These are phyloP conservation scores for Fagopyrum homotropicum DNA, from an alignment of 148 eudicot species.

Conservation along the genomic window DNA sequence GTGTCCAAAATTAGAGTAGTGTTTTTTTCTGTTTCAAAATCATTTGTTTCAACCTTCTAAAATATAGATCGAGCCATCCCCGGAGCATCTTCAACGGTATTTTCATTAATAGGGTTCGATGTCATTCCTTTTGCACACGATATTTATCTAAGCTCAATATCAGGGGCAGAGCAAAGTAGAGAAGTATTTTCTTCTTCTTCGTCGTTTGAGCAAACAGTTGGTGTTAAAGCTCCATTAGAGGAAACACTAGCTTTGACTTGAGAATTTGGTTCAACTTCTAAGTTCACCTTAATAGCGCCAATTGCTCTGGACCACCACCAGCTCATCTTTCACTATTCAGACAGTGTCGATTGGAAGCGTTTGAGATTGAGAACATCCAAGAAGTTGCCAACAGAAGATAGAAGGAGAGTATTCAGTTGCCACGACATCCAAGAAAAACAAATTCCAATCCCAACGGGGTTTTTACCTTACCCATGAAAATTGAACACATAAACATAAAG, in stretches of 20 bases:
- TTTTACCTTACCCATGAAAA: too few species aligned
- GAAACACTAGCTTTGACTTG: background rate
- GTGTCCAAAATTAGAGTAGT: background rate
- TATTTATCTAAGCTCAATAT: background rate
- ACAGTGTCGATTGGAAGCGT: too few species aligned
- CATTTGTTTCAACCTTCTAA: constrained; percentile 2
- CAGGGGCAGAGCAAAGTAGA: background rate
- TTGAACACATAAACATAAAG: too few species aligned
- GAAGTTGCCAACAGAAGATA: too few species aligned
- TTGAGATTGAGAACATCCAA: too few species aligned
- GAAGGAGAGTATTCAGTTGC: too few species aligned
- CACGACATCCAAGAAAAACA: too few species aligned
- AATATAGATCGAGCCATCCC: background rate
- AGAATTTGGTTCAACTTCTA: background rate
- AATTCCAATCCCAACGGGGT: too few species aligned
- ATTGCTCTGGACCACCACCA: too few species aligned
- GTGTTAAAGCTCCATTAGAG: background rate
- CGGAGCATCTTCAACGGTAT: constrained; percentile 9
- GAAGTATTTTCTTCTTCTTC: background rate
- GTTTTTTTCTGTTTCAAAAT: background rate
- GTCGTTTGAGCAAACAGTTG: background rate
- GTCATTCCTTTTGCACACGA: background rate
- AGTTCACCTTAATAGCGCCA: too few species aligned
- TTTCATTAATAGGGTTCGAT: background rate
- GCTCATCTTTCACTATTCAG: too few species aligned